These are phyloP conservation scores for Apiotrichum veenhuisii DNA, from an alignment of 1,284 basidiomycete species.

Conservation along the genomic window DNA sequence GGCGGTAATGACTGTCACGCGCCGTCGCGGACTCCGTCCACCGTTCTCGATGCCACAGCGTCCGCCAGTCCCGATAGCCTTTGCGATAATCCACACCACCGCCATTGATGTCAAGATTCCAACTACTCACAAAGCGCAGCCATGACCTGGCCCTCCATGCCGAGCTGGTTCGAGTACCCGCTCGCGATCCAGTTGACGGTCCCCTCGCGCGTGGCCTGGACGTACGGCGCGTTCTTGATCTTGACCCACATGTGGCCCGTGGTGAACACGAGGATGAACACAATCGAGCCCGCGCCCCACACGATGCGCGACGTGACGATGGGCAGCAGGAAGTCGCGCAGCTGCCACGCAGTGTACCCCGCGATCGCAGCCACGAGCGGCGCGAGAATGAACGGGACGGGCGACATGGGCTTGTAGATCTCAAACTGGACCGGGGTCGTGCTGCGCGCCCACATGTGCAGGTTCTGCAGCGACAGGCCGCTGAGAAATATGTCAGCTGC, in stretches of 20 bases:
- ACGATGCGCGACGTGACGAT: slow-evolving; percentile 61
- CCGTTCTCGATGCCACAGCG: no score
- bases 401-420: slow-evolving; percentile 47
- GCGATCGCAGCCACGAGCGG: slow-evolving; percentile 53
- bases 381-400: slow-evolving; percentile 58
- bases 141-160: slow-evolving; percentile 87
- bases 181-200: slow-evolving; percentile 72
- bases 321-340: slow-evolving; percentile 55
- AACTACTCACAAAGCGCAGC: slow-evolving; percentile 75
- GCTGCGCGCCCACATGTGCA: slow-evolving; percentile 69
- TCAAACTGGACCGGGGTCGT: slow-evolving; percentile 55
- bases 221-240: slow-evolving; percentile 78
- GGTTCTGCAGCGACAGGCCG: slow-evolving; percentile 69
- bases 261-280: slow-evolving; percentile 75
- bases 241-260: slow-evolving; percentile 95
- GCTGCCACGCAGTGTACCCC: slow-evolving; percentile 47
- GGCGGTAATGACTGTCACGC: no score
- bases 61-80: no score
- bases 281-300: slow-evolving; percentile 63
- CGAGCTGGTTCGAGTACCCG: slow-evolving; percentile 86
- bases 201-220: slow-evolving; percentile 53
- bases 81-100: no score
- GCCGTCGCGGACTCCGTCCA: no score
- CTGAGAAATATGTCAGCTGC: slow-evolving; percentile 49
- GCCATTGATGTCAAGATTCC: no score